Evolutionary conservation across 129 eudicot genomes (phyloP).

Genomic region (Helichrysum umbraculigerum): DNA sequence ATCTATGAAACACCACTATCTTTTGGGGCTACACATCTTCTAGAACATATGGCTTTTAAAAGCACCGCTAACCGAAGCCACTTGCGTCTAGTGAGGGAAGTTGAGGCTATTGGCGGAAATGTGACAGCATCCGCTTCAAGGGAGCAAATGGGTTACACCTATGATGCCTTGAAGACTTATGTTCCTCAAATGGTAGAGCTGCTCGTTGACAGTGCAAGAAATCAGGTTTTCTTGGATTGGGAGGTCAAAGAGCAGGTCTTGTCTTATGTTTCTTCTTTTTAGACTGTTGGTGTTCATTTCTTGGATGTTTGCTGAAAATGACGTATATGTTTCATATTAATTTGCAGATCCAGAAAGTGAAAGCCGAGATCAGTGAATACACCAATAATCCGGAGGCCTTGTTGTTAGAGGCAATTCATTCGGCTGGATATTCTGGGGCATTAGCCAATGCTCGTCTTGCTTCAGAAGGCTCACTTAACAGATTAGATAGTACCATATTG

Average conservation of each 20-base stretch:
- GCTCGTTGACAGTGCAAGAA: slow-evolving; percentile 76
- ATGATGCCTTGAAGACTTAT: slow-evolving; percentile 78
- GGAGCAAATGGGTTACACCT: slow-evolving; percentile 84
- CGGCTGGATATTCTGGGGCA: slow-evolving; percentile 87
- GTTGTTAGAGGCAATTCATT: slow-evolving; percentile 78
- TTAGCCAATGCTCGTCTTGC: slow-evolving; percentile 73
- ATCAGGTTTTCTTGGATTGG: slow-evolving; percentile 90
- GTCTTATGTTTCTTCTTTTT: background rate
- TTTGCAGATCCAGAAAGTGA: slow-evolving; percentile 66
- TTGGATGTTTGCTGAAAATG: background rate
- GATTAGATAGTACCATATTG: slow-evolving; percentile 58
- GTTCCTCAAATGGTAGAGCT: slow-evolving; percentile 88
- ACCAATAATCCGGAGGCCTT: slow-evolving; percentile 72
- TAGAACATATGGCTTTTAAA: slow-evolving; percentile 93
- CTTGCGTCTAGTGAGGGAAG: slow-evolving; percentile 79
- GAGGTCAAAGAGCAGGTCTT: slow-evolving; percentile 85
- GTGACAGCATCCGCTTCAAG: slow-evolving; percentile 75
- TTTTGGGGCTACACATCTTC: slow-evolving; percentile 78
- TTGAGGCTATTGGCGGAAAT: slow-evolving; percentile 90
- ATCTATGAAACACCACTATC: slow-evolving; percentile 70
- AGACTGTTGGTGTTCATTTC: background rate
- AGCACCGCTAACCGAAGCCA: slow-evolving; percentile 83
- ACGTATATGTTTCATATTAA: background rate
- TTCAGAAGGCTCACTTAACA: slow-evolving; percentile 57
- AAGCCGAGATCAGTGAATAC: slow-evolving; percentile 59